phyloP scores from a whole-genome alignment of 176 grass and related monocot genomes.

The Luzula sylvatica region DNA sequence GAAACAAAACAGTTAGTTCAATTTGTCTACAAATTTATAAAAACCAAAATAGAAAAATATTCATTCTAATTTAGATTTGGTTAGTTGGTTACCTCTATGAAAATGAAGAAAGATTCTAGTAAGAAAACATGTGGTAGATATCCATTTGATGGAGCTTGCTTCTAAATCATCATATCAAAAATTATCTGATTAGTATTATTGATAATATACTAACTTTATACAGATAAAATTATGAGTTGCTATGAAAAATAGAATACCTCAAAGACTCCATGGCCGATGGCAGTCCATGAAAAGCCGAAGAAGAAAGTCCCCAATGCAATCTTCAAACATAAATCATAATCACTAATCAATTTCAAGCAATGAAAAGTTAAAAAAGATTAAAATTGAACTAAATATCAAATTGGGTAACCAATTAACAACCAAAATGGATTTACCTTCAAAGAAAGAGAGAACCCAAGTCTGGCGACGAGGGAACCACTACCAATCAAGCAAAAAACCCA shows the following conservation, averaged over 20 bases:
- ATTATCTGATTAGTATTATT: neutral
- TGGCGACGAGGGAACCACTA: slow-evolving; percentile 44
- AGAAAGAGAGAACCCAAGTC: slow-evolving; percentile 40
- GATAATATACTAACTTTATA: too few relatives aligned
- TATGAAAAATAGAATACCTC: slow-evolving; percentile 40
- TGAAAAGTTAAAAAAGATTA: neutral
- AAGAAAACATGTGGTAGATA: slow-evolving; percentile 62
- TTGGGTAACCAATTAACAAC: neutral
- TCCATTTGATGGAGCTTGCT: slow-evolving; percentile 42
- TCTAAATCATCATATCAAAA: slow-evolving; percentile 23
- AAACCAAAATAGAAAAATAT: too few relatives aligned
- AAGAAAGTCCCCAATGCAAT: slow-evolving; percentile 49
- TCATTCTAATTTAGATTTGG: too few relatives aligned
- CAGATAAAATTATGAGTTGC: too few relatives aligned
- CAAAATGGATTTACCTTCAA: slow-evolving; percentile 29
- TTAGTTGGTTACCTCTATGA: slow-evolving; percentile 42
- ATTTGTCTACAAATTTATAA: too few relatives aligned
- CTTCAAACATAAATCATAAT: slow-evolving; percentile 15
- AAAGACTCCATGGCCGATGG: slow-evolving; percentile 74
- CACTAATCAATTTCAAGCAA: neutral
- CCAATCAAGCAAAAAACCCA: slow-evolving; percentile 50
- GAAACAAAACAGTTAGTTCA: too few relatives aligned
- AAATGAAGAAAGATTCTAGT: slow-evolving; percentile 91
- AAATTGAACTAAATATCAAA: too few relatives aligned
- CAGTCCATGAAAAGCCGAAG: slow-evolving; percentile 48